Evolutionary conservation across 177 flowering plant genomes (phyloP).

Genomic region (Telopea speciosissima): DNA sequence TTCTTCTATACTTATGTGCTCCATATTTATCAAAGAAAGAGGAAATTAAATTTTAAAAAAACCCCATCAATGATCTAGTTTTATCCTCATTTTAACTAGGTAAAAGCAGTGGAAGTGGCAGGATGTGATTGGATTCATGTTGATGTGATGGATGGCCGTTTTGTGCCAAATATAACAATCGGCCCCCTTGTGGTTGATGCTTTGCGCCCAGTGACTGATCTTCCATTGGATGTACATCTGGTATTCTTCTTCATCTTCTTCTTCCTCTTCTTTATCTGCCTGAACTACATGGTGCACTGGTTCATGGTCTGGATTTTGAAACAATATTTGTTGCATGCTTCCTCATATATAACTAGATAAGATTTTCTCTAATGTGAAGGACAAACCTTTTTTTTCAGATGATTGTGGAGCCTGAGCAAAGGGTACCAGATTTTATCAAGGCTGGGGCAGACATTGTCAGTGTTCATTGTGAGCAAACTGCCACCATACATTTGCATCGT

Average conservation of each 20-base stretch:
- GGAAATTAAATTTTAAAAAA: background rate
- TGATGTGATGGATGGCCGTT: slow-evolving; percentile 99
- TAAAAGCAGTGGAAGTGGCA: slow-evolving; percentile 96
- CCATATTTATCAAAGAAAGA: background rate
- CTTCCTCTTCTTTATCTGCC: slow-evolving; percentile 3
- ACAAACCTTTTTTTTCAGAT: slow-evolving; percentile 42
- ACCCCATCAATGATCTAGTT: background rate
- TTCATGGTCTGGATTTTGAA: background rate
- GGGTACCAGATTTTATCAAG: slow-evolving; percentile 93
- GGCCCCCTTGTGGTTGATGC: slow-evolving; percentile 98
- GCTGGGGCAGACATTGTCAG: slow-evolving; percentile 99
- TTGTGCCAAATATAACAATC: slow-evolving; percentile 98
- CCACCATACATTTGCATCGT: slow-evolving; percentile 96
- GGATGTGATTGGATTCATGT: slow-evolving; percentile 99
- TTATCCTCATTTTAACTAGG: slow-evolving; percentile 37
- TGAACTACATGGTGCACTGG: slow-evolving; percentile 3
- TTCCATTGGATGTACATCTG: slow-evolving; percentile 96
- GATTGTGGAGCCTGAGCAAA: slow-evolving; percentile 99
- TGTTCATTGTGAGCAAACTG: slow-evolving; percentile 89
- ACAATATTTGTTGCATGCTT: slow-evolving; percentile 1
- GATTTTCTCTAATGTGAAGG: slow-evolving; percentile 14
- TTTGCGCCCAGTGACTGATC: slow-evolving; percentile 91
- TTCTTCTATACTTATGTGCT: background rate
- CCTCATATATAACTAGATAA: background rate
- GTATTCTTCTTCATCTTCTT: slow-evolving; percentile 30